Conservation (phyloP, 2,329 filamentous ascomycete species). For the Talaromyces sp. region DNA sequence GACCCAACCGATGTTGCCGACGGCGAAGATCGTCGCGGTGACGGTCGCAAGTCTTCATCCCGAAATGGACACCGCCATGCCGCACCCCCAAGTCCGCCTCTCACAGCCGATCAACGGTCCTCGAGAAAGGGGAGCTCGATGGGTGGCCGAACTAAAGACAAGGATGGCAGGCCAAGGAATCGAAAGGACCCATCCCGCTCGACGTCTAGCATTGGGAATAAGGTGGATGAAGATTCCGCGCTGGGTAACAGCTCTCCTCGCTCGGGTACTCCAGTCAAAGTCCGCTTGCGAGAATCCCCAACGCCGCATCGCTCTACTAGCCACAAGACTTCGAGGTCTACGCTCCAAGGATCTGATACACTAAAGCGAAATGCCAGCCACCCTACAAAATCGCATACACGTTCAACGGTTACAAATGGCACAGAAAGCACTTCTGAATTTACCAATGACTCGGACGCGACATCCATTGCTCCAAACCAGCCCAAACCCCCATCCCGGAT, state of each 20-base stretch:
- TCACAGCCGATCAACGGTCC: conserved; percentile 41
- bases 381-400: conserved; percentile 27
- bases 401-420: conserved; percentile 30
- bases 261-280: conserved; percentile 35
- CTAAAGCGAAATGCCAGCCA: conserved; percentile 29
- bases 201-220: conserved; percentile 37
- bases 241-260: conserved; percentile 30
- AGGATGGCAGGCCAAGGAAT: conserved; percentile 32
- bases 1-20: conserved; percentile 66
- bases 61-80: conserved; percentile 24
- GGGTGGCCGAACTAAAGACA: conserved; percentile 19
- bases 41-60: conserved; percentile 23
- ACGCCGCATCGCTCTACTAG: conserved; percentile 30
- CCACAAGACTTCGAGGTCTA: conserved; percentile 31
- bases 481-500: conserved; percentile 33
- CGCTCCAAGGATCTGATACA: conserved; percentile 23
- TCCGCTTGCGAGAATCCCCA: conserved; percentile 30
- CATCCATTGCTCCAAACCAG: conserved; percentile 43
- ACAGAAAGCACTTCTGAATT: conserved; percentile 32
- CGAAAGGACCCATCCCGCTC: conserved; percentile 37
- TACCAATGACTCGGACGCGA: conserved; percentile 41
- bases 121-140: conserved; percentile 32
- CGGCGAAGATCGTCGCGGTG: conserved; percentile 17
- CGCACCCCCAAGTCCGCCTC: conserved; percentile 45
- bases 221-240: conserved; percentile 34